Percentiles rank a stretch among this genome's conserved stretches.
Conservation (phyloP, 495 filamentous ascomycete genomes). For the Xanthoparmelia taractica region DNA sequence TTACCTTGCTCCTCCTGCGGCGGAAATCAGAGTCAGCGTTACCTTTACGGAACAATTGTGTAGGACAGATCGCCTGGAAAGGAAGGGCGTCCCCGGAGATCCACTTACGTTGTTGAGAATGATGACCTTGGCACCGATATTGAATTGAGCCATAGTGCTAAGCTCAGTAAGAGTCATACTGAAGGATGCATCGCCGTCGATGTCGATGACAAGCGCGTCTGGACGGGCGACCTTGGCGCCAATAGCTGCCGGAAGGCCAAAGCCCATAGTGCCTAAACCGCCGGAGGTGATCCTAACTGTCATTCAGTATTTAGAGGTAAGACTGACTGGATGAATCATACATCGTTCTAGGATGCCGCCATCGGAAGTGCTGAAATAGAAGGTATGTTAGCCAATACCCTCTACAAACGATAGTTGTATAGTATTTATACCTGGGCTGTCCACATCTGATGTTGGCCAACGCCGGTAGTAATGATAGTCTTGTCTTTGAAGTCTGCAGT, state of each 20-base stretch:
- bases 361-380: slow-evolving; percentile 70
- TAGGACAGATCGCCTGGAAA: no score
- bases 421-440: no score
- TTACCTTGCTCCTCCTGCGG: no score
- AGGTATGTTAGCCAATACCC: no score
- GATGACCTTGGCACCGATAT: slow-evolving; percentile 87
- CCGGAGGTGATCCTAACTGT: slow-evolving; percentile 57
- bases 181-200: slow-evolving; percentile 95
- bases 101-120: slow-evolving; percentile 80
- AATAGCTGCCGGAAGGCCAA: slow-evolving; percentile 83
- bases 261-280: slow-evolving; percentile 91
- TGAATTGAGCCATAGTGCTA: slow-evolving; percentile 81
- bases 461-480: slow-evolving; percentile 55
- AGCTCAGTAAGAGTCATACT: slow-evolving; percentile 92
- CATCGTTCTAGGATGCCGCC: slow-evolving; percentile 75
- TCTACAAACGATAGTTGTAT: no score
- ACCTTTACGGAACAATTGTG: no score
- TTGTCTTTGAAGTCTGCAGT: slow-evolving; percentile 65
- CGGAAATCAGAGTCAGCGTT: no score
- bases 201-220: slow-evolving; percentile 84
- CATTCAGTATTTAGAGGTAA: no score
- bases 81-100: no score
- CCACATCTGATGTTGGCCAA: slow-evolving; percentile 80
- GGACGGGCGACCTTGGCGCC: slow-evolving; percentile 88
- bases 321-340: no score